Evolutionary conservation across 306 rosid genomes (phyloP).

Genomic region (Cicer judaicum): DNA sequence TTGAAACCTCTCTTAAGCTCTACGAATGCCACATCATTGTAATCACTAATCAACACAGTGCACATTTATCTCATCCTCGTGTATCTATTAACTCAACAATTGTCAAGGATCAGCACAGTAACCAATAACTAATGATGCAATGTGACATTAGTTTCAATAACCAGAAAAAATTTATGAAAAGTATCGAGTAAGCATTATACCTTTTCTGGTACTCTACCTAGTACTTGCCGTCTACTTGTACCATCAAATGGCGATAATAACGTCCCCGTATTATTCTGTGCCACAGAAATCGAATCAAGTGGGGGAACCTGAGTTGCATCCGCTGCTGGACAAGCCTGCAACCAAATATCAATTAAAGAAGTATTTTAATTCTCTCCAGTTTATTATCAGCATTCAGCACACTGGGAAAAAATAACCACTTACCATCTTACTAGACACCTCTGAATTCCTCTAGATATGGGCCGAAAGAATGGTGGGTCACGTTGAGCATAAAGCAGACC

Average conservation of each 20-base stretch:
- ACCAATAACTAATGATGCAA: slow-evolving; percentile 3
- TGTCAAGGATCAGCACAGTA: not conserved
- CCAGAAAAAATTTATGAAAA: not conserved
- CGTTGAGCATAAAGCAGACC: slow-evolving; percentile 90
- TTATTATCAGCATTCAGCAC: slow-evolving; percentile 10
- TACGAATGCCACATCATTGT: not conserved
- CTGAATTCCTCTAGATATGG: slow-evolving; percentile 85
- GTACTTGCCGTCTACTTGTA: slow-evolving; percentile 74
- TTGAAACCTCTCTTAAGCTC: slow-evolving; percentile 37
- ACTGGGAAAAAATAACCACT: slow-evolving; percentile 37
- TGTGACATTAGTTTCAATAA: slow-evolving; percentile 18
- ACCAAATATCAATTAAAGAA: slow-evolving; percentile 19
- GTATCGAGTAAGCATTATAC: slow-evolving; percentile 45
- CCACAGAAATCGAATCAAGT: slow-evolving; percentile 64
- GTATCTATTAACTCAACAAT: slow-evolving; percentile 4
- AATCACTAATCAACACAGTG: slow-evolving; percentile 32
- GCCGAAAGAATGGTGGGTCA: slow-evolving; percentile 90
- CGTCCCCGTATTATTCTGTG: slow-evolving; percentile 85
- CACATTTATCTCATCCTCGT: slow-evolving; percentile 7
- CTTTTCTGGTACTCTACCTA: slow-evolving; percentile 56
- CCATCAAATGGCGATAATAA: slow-evolving; percentile 94
- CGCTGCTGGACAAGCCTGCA: slow-evolving; percentile 89
- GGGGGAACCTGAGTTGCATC: slow-evolving; percentile 61
- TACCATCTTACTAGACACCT: slow-evolving; percentile 96
- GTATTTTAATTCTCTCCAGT: slow-evolving; percentile 8